A percentile compares a stretch with the other conserved stretches of the same genome.
Evolutionary conservation across 177 flowering plant species (phyloP).

Genomic region (Vitis hybrid): DNA sequence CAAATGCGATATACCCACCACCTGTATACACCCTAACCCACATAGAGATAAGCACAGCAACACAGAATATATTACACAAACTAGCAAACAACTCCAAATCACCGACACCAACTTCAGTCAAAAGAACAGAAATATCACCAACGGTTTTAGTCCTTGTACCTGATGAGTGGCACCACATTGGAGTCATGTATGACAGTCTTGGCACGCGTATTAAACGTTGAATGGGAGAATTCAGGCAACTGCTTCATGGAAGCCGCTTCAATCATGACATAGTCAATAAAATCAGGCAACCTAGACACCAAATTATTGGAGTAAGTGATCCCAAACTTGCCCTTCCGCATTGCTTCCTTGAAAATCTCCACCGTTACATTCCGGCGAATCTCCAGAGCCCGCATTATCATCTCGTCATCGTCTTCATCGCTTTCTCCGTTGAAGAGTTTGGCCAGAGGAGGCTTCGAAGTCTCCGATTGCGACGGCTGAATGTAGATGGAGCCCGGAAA

Average conservation of each 20-base stretch:
- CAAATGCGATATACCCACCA: too few relatives aligned
- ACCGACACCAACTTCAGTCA: neutral
- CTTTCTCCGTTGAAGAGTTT: constrained; percentile 32
- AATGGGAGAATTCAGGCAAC: constrained; percentile 48
- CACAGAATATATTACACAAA: constrained; percentile 3
- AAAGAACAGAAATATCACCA: neutral
- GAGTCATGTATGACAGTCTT: constrained; percentile 52
- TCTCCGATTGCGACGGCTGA: constrained; percentile 22
- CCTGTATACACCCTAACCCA: too few relatives aligned
- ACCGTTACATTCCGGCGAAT: constrained; percentile 62
- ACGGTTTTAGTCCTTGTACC: constrained; percentile 37
- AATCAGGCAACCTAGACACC: constrained; percentile 40
- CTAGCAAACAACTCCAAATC: neutral
- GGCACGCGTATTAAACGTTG: constrained; percentile 65
- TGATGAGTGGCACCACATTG: constrained; percentile 65
- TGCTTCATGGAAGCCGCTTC: constrained; percentile 74
- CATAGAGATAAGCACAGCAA: neutral
- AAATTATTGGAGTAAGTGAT: constrained; percentile 74
- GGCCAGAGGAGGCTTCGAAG: constrained; percentile 25
- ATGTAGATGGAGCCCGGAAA: constrained; percentile 74
- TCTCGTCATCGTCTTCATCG: constrained; percentile 37
- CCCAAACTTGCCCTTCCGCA: constrained; percentile 70
- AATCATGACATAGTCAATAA: constrained; percentile 74
- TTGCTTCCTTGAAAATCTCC: constrained; percentile 58
- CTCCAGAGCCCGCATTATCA: constrained; percentile 64